Evolutionary conservation across 306 rosid species (phyloP).

Genomic region (Inga laurina): DNA sequence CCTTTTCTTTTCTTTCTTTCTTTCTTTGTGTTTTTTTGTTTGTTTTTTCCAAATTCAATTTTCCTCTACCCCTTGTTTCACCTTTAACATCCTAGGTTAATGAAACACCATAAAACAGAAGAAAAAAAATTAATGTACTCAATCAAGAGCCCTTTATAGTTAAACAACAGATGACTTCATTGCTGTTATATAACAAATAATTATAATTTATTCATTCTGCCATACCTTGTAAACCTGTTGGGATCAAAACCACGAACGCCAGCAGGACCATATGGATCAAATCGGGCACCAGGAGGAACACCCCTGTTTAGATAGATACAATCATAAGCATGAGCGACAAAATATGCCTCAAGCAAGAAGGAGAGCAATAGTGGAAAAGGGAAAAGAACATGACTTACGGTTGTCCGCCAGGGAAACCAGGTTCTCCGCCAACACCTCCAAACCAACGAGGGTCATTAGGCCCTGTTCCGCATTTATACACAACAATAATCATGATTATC

Average conservation of each 20-base stretch:
- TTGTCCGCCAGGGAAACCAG: constrained; percentile 48
- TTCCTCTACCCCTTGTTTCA: neutral
- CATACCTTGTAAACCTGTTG: constrained; percentile 53
- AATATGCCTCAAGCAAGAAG: neutral
- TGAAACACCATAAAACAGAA: no score
- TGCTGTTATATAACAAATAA: neutral
- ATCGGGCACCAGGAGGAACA: constrained; percentile 76
- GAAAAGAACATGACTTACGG: constrained; percentile 46
- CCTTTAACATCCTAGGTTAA: neutral
- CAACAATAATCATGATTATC: neutral
- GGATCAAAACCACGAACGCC: constrained; percentile 72
- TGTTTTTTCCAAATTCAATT: neutral
- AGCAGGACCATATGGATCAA: constrained; percentile 77
- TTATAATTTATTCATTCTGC: neutral
- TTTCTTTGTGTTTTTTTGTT: neutral
- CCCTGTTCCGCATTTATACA: constrained; percentile 41
- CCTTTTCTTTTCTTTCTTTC: neutral
- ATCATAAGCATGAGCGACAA: neutral
- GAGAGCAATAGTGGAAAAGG: neutral
- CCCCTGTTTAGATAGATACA: constrained; percentile 44
- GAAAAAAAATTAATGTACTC: neutral
- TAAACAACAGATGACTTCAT: neutral
- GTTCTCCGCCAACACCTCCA: constrained; percentile 45
- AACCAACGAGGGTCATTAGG: constrained; percentile 66
- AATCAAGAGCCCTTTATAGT: neutral